These are phyloP conservation scores for Lantana camara DNA, from an alignment of 257 asterid species.

Conservation along the genomic window DNA sequence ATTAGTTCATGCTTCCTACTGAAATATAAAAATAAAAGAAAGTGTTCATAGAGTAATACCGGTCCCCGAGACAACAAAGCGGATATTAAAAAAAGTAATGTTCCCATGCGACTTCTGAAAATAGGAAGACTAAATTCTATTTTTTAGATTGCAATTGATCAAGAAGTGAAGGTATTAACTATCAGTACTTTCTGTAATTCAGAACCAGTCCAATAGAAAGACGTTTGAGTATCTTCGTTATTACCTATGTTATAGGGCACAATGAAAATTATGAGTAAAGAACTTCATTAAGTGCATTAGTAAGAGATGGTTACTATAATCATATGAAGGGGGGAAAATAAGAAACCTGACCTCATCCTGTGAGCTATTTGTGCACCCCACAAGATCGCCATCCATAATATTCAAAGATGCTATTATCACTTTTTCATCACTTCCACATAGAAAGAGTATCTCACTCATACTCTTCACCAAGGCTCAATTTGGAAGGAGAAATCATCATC, in stretches of 20 bases:
- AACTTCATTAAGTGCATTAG: not conserved
- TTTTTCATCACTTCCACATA: constrained; percentile 58
- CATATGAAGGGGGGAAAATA: not conserved
- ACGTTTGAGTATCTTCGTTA: constrained; percentile 58
- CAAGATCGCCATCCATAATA: constrained; percentile 40
- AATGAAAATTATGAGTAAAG: not conserved
- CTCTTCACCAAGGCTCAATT: constrained; percentile 71
- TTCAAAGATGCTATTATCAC: constrained; percentile 57
- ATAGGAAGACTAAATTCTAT: constrained; percentile 63
- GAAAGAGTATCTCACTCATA: constrained; percentile 71
- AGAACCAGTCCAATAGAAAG: constrained; percentile 56
- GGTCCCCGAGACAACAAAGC: constrained; percentile 75
- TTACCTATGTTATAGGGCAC: constrained; percentile 40
- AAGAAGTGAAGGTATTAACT: constrained; percentile 48
- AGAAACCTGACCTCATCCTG: constrained; percentile 50
- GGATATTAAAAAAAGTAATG: constrained; percentile 66
- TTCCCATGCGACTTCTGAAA: no score
- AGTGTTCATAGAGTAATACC: constrained; percentile 35
- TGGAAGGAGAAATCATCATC: constrained; percentile 15
- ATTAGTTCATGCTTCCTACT: not conserved
- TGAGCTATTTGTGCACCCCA: constrained; percentile 37
- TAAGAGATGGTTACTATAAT: not conserved
- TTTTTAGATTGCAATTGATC: constrained; percentile 43
- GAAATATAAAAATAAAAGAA: not conserved
- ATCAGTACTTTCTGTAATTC: constrained; percentile 55